Evolutionary conservation across 1,284 basidiomycete species (phyloP).

Genomic region (Tetrapyrgos nigripes): DNA sequence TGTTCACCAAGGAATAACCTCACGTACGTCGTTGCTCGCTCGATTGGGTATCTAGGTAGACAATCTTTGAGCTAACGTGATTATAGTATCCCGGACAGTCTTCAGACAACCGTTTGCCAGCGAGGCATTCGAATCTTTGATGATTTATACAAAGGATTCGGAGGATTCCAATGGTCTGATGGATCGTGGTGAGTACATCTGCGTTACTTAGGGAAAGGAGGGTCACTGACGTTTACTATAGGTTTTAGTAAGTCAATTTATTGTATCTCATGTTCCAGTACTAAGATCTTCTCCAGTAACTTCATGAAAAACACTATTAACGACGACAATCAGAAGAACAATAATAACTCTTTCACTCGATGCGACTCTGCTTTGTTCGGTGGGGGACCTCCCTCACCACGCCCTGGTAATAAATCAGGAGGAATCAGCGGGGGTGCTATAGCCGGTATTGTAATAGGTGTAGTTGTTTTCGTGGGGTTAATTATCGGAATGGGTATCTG

Average conservation of each 20-base stretch:
- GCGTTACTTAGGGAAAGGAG: too few species aligned
- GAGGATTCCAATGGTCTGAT: conserved; percentile 15
- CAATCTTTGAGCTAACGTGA: not conserved
- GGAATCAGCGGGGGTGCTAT: conserved; percentile 18
- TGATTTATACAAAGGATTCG: conserved; percentile 25
- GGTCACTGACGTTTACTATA: too few species aligned
- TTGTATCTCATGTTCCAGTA: not conserved
- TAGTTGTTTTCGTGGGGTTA: not conserved
- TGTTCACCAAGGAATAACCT: conserved; percentile 28
- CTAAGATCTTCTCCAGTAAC: conserved; percentile 15
- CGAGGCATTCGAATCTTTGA: conserved; percentile 25
- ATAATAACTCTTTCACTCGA: conserved; percentile 34
- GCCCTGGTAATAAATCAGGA: not conserved
- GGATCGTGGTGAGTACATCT: conserved; percentile 24
- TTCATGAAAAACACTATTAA: conserved; percentile 26
- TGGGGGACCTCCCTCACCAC: not conserved
- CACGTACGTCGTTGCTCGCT: conserved; percentile 12
- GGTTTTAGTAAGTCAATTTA: conserved; percentile 17
- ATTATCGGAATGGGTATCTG: too few species aligned
- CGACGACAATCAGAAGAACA: conserved; percentile 22
- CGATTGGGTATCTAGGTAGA: not conserved
- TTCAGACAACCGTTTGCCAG: conserved; percentile 29
- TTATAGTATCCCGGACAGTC: conserved; percentile 19
- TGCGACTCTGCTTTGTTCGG: conserved; percentile 24
- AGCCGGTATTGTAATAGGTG: conserved; percentile 25